Evolutionary conservation across 768 basidiomycete genomes (phyloP).

Genomic region (Fistulinella prunicolor): DNA sequence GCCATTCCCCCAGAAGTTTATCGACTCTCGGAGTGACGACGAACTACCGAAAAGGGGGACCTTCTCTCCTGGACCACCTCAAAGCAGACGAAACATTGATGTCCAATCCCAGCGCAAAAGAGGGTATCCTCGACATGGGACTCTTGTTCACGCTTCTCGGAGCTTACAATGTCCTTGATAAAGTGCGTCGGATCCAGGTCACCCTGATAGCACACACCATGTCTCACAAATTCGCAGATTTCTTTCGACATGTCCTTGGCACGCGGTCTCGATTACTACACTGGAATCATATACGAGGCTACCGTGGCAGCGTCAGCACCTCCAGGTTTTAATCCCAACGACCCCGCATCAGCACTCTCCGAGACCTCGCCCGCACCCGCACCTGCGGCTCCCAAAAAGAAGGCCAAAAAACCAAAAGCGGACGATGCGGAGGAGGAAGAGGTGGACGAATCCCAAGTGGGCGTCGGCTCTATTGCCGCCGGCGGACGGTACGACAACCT

Average conservation of each 20-base stretch:
- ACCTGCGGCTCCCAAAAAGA: slow-evolving; percentile 34
- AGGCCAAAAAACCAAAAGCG: slow-evolving; percentile 41
- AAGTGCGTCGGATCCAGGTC: slow-evolving; percentile 42
- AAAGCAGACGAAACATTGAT: slow-evolving; percentile 60
- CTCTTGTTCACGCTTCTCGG: slow-evolving; percentile 79
- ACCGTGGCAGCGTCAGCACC: slow-evolving; percentile 92
- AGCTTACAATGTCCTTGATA: slow-evolving; percentile 75
- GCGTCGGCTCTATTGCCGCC: slow-evolving; percentile 99
- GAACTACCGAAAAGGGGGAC: slow-evolving; percentile 53
- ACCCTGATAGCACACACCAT: background rate
- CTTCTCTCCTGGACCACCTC: slow-evolving; percentile 70
- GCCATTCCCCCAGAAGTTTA: background rate
- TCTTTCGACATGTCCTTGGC: slow-evolving; percentile 97
- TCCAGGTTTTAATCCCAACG: slow-evolving; percentile 65
- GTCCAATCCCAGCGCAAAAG: slow-evolving; percentile 70
- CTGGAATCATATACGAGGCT: slow-evolving; percentile 97
- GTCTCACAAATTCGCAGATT: slow-evolving; percentile 47
- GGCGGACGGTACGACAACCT: slow-evolving; percentile 96
- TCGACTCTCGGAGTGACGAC: background rate
- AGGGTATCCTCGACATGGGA: slow-evolving; percentile 84
- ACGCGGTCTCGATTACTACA: slow-evolving; percentile 98
- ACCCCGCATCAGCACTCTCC: slow-evolving; percentile 37
- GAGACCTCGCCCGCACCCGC: slow-evolving; percentile 15
- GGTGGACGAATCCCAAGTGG: slow-evolving; percentile 88
- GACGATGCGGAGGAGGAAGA: slow-evolving; percentile 62